Evolutionary conservation across 352 stramenopile species (phyloP).

Genomic region (Phytophthora foliorum): DNA sequence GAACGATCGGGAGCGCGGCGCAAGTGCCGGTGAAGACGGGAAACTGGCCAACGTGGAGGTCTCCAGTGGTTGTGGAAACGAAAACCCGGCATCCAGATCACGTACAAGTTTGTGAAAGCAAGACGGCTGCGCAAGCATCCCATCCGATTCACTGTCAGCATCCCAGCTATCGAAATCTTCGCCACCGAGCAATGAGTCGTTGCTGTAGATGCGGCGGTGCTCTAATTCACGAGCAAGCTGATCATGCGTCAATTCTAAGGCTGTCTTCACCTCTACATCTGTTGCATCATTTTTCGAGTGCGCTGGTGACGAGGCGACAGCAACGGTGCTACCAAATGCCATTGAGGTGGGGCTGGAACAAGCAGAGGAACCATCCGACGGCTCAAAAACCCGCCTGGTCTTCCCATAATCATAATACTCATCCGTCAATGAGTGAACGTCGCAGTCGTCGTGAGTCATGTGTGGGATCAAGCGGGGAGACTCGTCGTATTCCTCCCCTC

Average conservation of each 20-base stretch:
- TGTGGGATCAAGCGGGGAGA: conserved; percentile 17
- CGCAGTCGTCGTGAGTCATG: conserved; percentile 37
- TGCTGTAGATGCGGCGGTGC: conserved; percentile 11
- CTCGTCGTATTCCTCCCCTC: conserved; percentile 21
- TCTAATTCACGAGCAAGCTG: conserved; percentile 28
- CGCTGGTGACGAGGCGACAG: conserved; percentile 42
- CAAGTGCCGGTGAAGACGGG: conserved; percentile 25
- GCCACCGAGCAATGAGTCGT: conserved; percentile 18
- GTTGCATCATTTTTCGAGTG: conserved; percentile 27
- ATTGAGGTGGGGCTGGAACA: conserved; percentile 35
- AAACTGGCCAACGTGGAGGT: conserved; percentile 38
- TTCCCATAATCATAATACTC: conserved; percentile 24
- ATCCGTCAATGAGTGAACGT: conserved; percentile 37
- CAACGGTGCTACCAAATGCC: conserved; percentile 40
- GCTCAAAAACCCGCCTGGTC: conserved; percentile 22
- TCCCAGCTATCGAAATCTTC: conserved; percentile 36
- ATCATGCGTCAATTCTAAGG: conserved; percentile 30
- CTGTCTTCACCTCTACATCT: conserved; percentile 40
- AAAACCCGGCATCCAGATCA: conserved; percentile 65
- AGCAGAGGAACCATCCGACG: conserved; percentile 40
- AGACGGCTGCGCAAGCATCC: conserved; percentile 25
- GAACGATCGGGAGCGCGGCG: conserved; percentile 29
- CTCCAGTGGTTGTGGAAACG: conserved; percentile 58
- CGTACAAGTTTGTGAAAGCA: conserved; percentile 64
- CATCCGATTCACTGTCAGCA: conserved; percentile 32